Percentiles rank a stretch among this genome's conserved stretches.
Evolutionary conservation across 345 rosid genomes (phyloP).

Genomic region (Rhizophora mangle): DNA sequence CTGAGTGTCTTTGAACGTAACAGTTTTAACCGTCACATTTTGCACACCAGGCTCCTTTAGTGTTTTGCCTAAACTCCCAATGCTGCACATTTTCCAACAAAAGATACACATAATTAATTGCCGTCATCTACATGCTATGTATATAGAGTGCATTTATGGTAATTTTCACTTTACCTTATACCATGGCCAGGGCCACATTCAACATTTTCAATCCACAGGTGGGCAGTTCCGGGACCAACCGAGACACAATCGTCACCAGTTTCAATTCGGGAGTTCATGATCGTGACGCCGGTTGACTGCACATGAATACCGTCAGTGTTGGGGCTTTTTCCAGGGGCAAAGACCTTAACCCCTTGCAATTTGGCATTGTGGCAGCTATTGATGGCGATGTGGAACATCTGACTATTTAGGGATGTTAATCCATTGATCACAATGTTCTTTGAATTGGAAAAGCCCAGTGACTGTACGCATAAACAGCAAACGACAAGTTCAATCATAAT

Average conservation of each 20-base stretch:
- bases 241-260: conserved; percentile 37
- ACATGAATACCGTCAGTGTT: conserved; percentile 35
- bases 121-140: background rate
- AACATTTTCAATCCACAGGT: conserved; percentile 12
- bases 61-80: conserved; percentile 50
- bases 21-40: conserved; percentile 42
- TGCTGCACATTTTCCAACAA: conserved; percentile 32
- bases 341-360: conserved; percentile 4
- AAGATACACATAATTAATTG: background rate
- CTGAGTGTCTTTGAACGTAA: conserved; percentile 36
- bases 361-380: conserved; percentile 20
- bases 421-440: conserved; percentile 22
- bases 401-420: conserved; percentile 24
- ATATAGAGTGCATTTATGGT: no score
- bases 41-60: conserved; percentile 48
- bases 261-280: conserved; percentile 7
- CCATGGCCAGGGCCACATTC: conserved; percentile 38
- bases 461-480: conserved; percentile 5
- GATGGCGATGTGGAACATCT: conserved; percentile 23
- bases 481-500: no score
- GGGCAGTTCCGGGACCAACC: conserved; percentile 28
- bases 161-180: conserved; percentile 17
- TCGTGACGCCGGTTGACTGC: conserved; percentile 15
- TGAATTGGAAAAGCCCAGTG: conserved; percentile 16
- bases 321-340: conserved; percentile 23